A percentile compares a stretch with the other conserved stretches of the same genome.
These are phyloP conservation scores for Crataegus laevigata DNA, from an alignment of 306 rosid genomes.

Conservation along the genomic window DNA sequence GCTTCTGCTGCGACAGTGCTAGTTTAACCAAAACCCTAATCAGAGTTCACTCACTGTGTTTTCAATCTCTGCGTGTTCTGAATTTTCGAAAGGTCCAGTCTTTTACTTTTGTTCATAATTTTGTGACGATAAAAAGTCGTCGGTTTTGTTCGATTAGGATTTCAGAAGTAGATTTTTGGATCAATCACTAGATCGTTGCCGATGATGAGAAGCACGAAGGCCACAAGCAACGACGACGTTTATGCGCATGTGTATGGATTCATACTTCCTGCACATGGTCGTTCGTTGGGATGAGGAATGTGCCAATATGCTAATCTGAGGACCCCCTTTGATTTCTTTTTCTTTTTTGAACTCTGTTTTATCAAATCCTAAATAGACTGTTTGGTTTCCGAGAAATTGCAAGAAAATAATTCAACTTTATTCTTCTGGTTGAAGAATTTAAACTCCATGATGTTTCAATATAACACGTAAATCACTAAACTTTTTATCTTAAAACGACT, in stretches of 20 bases:
- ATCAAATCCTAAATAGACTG: neutral
- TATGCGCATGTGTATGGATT: constrained; percentile 40
- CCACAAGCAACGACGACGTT: constrained; percentile 31
- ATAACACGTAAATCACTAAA: too few relatives aligned
- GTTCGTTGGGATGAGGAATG: constrained; percentile 55
- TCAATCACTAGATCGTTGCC: neutral
- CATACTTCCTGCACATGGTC: constrained; percentile 30
- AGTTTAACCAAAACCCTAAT: neutral
- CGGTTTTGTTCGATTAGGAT: neutral
- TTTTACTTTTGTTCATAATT: neutral
- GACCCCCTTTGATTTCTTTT: neutral
- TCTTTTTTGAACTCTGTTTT: too few relatives aligned
- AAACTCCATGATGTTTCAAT: neutral
- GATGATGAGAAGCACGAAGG: constrained; percentile 16
- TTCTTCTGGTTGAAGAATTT: neutral
- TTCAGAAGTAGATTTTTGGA: neutral
- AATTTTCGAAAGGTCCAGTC: neutral
- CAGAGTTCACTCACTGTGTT: neutral
- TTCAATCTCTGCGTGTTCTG: neutral
- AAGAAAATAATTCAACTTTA: neutral
- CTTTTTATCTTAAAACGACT: too few relatives aligned
- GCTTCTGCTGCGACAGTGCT: neutral
- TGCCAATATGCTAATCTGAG: constrained; percentile 87
- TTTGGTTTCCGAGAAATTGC: neutral
- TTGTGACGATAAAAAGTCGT: neutral